Evolutionary conservation across 371 early-diverging fungal genomes (phyloP), one percentile per base, ranked within the genome.

Genomic region (Syncephalastrum monosporum): DNA sequence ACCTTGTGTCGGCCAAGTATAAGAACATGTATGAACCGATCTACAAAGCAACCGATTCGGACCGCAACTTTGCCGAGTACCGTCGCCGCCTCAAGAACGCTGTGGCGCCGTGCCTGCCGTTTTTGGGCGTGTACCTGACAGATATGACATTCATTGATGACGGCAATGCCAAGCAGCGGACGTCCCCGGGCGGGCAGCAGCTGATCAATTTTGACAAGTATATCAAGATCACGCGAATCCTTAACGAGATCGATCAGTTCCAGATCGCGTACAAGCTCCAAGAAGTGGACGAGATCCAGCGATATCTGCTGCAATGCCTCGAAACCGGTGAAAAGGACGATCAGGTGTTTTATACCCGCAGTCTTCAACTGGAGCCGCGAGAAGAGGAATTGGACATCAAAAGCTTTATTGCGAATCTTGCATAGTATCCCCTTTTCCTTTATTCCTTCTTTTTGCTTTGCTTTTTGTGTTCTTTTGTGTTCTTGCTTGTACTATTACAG

Each of bases 131-230:
- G n/a, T 93, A 88, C 55, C 74, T 95, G 24, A 91, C 93, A 4
- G 95, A 95, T 60, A 71, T 95, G 65, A 93, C 92, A 0, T 93
- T 93, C 67, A 87, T 89, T 33, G 89, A 77, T 23, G 77, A 77
- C 47, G 74, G 77, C 45, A 79, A 79, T 48, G 45, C 74, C 23
- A 71, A 75, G 55, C 46, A 61, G 45, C 75, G 76, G 42, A 63
- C 61, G 14, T 68, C 76, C 19, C 65, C 65, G 41, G 59, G 57
- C 14, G 75, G 76, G 4, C 50, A 59, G 16, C 55, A 63, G 42
- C 74, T 91, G 15, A 85, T 92, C 63, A 94, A 95, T 61, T 90
- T 95, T 69, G 89, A 90, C 69, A 95, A 95, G 63, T 84, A 87
- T 56, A 66, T 82, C 56, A 84, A 84, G 42, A 72, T 82, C 24